Base-by-base conservation (phyloP, 257 asterid genomes). In the Salvia miltiorrhiza region DNA sequence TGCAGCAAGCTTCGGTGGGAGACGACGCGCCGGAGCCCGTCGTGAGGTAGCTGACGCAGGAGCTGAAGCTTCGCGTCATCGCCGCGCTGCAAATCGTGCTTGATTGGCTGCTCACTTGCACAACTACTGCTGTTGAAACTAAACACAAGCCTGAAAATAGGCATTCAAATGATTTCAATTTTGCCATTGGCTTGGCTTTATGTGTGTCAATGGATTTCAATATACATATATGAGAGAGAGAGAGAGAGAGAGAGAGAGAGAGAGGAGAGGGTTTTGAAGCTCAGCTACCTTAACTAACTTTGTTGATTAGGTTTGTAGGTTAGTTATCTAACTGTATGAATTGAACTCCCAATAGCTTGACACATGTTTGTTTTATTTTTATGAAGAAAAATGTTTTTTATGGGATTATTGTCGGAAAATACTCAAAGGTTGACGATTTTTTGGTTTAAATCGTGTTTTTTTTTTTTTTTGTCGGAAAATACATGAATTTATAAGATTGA, bases 221-320 rank as follows among this genome's bases (percentile, higher is more conserved):
- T 40, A 23, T 16, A 44, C 10, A 4, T n/a, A n/a, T n/a, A n/a
- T n/a, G n/a, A n/a, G n/a, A n/a, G n/a, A n/a, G n/a, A n/a, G n/a
- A n/a, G n/a, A n/a, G n/a, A n/a, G n/a, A n/a, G n/a, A n/a, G n/a
- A n/a, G n/a, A 59, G 33, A 21, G 79, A 63, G 59, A 73, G n/a
- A 1, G 13, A 45, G 63, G 72, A 66, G 49, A 68, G 35, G 77
- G 20, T 71, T 71, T 39, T 67, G 85, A 72, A 67, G 96, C 69
- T 88, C 82, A 89, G 77, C 96, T 71, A 89, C 87, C 82, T 53
- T 77, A 81, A 81, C 96, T 17, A 88, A 80, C 73, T 64, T 65
- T 55, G n/a, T 64, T 10, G 12, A 23, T 49, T 69, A 69, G 79
- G 82, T 73, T 60, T 67, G 49, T 71, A 23, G 19, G 68, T 63